Evolutionary conservation across 176 grass and related monocot genomes (phyloP), one percentile per base, ranked within the genome.

Genomic region (Juncus inflexus): DNA sequence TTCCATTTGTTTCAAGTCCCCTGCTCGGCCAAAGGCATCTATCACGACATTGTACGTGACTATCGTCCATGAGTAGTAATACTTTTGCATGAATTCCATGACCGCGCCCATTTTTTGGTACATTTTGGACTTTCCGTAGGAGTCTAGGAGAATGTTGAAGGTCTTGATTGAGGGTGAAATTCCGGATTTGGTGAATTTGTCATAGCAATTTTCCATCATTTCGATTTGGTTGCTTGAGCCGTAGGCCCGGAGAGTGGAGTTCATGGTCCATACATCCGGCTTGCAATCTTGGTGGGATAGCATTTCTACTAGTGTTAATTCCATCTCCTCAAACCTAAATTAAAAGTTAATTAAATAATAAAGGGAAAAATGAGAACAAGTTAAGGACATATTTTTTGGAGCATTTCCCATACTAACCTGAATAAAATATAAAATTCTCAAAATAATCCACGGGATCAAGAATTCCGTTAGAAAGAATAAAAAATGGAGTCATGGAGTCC

Each of bases 61-160:
- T 62, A 91, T 70, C 55, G 88, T 91, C 94, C 94, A 91, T 2
- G 94, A 97, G 59, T 84, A 91, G 75, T 97, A 81, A 50, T 89
- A 91, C 61, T 91, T 97, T 63, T 91, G 82, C 88, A 97, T 97
- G 83, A 89, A 91, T 67, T 97, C 88, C 94, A 97, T 97, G 40
- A 97, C 88, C 69, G 88, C 88, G 43, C 94, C 94, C 94, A 97
- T 91, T 55, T 91, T 97, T 64, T 97, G 82, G 38, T 91, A 97
- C 80, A 83, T 91, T 81, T 89, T 84, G 12, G 94, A 79, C 81
- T 97, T 97, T 5, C 94, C 88, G 79, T 89, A 97, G 0, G 94
- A 91, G 74, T 97, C 94, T 9, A 97, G 77, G 58, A 97, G 77
- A 69, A 91, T 97, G 63, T 97, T 97, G 83, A 86, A 97, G 45